Evolutionary conservation across 805 yeast species (phyloP).

Genomic region (Yamadazyma takamatsuzukensis): DNA sequence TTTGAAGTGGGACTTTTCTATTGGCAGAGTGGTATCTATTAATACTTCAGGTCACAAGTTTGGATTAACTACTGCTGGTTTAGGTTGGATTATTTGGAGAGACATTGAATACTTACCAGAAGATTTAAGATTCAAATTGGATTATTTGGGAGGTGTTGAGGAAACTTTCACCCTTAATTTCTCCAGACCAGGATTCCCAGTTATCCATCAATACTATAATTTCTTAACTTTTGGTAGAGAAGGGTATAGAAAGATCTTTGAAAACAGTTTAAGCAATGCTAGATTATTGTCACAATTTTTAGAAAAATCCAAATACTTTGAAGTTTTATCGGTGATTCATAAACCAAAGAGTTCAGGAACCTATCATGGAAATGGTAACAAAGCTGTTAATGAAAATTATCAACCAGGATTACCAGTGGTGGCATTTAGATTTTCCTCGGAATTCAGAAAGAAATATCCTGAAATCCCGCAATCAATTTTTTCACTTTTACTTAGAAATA

Average conservation of each 20-base stretch:
- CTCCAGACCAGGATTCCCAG: slow-evolving; percentile 91
- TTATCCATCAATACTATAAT: slow-evolving; percentile 82
- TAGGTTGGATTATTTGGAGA: slow-evolving; percentile 91
- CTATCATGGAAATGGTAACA: slow-evolving; percentile 16
- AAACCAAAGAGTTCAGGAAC: slow-evolving; percentile 34
- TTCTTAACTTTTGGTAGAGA: slow-evolving; percentile 64
- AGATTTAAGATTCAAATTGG: slow-evolving; percentile 69
- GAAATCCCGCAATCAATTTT: slow-evolving; percentile 78
- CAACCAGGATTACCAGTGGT: slow-evolving; percentile 87
- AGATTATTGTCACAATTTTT: slow-evolving; percentile 60
- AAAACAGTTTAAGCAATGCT: slow-evolving; percentile 65
- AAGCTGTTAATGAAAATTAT: slow-evolving; percentile 42
- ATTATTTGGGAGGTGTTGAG: slow-evolving; percentile 85
- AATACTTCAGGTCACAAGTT: slow-evolving; percentile 92
- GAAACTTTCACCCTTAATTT: slow-evolving; percentile 84
- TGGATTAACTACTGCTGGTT: slow-evolving; percentile 86
- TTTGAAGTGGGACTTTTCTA: slow-evolving; percentile 77
- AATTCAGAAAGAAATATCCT: slow-evolving; percentile 58
- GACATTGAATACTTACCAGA: slow-evolving; percentile 61
- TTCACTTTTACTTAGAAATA: slow-evolving; percentile 67
- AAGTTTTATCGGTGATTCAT: slow-evolving; percentile 75
- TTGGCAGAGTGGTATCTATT: slow-evolving; percentile 75
- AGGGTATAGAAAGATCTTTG: slow-evolving; percentile 68
- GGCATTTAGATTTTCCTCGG: slow-evolving; percentile 69
- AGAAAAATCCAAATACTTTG: slow-evolving; percentile 64